Evolutionary conservation across 805 yeast genomes (phyloP).

Genomic region (Ogataea parapolymorpha): DNA sequence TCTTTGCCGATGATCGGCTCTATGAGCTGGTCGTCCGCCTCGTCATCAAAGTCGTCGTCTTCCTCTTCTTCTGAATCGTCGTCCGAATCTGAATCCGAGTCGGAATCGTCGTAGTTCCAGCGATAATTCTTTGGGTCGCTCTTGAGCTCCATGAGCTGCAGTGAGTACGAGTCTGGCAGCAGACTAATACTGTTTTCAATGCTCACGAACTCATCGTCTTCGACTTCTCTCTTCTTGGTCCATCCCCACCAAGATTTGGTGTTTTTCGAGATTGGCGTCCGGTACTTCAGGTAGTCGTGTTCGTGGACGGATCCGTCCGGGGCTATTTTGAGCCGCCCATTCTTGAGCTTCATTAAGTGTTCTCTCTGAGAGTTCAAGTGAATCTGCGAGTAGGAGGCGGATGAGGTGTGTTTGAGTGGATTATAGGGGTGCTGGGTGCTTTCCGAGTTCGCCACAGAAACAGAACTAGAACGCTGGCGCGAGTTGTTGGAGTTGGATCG

Average conservation of each 20-base stretch:
- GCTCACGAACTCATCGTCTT: slow-evolving; percentile 24
- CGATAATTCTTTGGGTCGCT: slow-evolving; percentile 36
- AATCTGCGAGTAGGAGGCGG: slow-evolving; percentile 24
- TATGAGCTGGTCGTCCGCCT: slow-evolving; percentile 37
- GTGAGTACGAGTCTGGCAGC: slow-evolving; percentile 36
- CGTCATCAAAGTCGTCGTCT: slow-evolving; percentile 36
- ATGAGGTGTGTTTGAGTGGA: slow-evolving; percentile 27
- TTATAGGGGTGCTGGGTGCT: slow-evolving; percentile 11
- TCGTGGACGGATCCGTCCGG: slow-evolving; percentile 33
- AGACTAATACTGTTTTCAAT: slow-evolving; percentile 34
- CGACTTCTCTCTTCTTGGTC: slow-evolving; percentile 33
- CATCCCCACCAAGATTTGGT: slow-evolving; percentile 31
- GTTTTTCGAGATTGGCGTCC: slow-evolving; percentile 31
- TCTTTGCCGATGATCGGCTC: slow-evolving; percentile 50
- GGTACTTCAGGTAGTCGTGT: slow-evolving; percentile 34
- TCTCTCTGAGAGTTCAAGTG: slow-evolving; percentile 24
- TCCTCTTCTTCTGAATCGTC: slow-evolving; percentile 25
- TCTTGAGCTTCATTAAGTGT: slow-evolving; percentile 24
- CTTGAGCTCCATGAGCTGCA: slow-evolving; percentile 34
- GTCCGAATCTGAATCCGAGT: slow-evolving; percentile 18
- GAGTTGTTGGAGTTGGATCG: slow-evolving; percentile 20
- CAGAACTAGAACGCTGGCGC: slow-evolving; percentile 21
- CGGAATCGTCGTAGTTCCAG: slow-evolving; percentile 39
- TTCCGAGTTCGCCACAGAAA: slow-evolving; percentile 21
- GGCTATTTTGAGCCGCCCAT: slow-evolving; percentile 29